These are phyloP conservation scores for Beauveria medogensis DNA, from an alignment of 2,329 filamentous ascomycete species.

Conservation along the genomic window DNA sequence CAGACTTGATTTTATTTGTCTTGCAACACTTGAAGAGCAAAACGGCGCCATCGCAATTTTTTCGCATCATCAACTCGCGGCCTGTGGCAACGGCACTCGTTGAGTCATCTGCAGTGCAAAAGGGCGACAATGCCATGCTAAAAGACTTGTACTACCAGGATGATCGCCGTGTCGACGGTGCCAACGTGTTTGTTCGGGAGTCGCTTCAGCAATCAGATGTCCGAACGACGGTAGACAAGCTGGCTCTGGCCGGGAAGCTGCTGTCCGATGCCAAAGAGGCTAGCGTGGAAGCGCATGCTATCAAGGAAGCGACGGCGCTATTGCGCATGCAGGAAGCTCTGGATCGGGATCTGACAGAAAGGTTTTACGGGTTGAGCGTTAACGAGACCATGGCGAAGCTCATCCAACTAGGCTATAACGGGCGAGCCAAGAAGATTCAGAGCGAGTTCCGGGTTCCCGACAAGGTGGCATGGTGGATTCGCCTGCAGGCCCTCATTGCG, in stretches of 20 bases:
- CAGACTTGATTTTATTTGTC: slow-evolving; percentile 85
- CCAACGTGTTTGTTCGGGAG: slow-evolving; percentile 79
- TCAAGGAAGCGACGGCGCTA: slow-evolving; percentile 74
- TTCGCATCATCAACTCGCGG: slow-evolving; percentile 78
- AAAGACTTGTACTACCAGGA: slow-evolving; percentile 98
- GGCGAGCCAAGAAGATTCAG: slow-evolving; percentile 79
- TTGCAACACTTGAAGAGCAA: slow-evolving; percentile 84
- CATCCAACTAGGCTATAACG: slow-evolving; percentile 71
- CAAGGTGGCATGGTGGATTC: slow-evolving; percentile 80
- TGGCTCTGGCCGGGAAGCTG: slow-evolving; percentile 77
- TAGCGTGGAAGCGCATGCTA: slow-evolving; percentile 60
- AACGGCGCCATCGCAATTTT: slow-evolving; percentile 82
- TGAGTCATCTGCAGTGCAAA: slow-evolving; percentile 65
- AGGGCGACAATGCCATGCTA: slow-evolving; percentile 68
- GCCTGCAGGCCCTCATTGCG: slow-evolving; percentile 78
- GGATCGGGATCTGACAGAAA: slow-evolving; percentile 71
- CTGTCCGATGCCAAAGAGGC: slow-evolving; percentile 77
- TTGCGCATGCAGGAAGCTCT: slow-evolving; percentile 80
- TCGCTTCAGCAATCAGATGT: slow-evolving; percentile 66
- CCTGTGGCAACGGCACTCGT: slow-evolving; percentile 84
- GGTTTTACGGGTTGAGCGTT: slow-evolving; percentile 74
- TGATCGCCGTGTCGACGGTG: slow-evolving; percentile 80
- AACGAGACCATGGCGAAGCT: slow-evolving; percentile 91
- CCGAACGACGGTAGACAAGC: slow-evolving; percentile 69
- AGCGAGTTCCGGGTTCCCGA: slow-evolving; percentile 90